These are phyloP conservation scores for Aspergillus alliaceus DNA, from an alignment of 2,329 filamentous ascomycete species.

Conservation along the genomic window DNA sequence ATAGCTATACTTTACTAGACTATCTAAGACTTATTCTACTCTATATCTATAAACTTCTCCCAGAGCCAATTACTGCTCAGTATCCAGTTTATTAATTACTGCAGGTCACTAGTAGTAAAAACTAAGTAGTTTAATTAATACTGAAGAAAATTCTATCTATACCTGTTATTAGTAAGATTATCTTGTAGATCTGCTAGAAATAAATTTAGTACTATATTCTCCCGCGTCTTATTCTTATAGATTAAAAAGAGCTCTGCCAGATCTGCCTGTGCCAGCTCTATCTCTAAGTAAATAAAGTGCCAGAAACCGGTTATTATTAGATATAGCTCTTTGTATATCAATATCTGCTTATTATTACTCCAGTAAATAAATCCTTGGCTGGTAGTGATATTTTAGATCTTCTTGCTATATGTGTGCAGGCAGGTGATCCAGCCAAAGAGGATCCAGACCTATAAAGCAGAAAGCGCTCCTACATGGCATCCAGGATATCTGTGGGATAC, in stretches of 20 bases:
- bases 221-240: not conserved
- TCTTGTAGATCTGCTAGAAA: not conserved
- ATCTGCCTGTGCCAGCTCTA: not conserved
- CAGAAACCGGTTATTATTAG: not conserved
- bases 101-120: not conserved
- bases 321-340: not conserved
- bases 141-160: slow-evolving; percentile 1
- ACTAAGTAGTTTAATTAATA: not conserved
- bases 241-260: slow-evolving; percentile 1
- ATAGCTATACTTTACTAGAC: not conserved
- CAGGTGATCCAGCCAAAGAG: slow-evolving; percentile 1
- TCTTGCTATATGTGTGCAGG: not conserved
- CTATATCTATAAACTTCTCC: not conserved
- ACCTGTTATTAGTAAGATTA: not conserved
- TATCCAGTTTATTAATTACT: not conserved
- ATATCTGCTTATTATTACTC: slow-evolving; percentile 5
- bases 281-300: not conserved
- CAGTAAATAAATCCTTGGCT: slow-evolving; percentile 6
- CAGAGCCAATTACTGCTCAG: not conserved
- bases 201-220: not conserved
- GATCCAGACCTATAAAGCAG: not conserved
- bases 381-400: slow-evolving; percentile 5
- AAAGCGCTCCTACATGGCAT: not conserved
- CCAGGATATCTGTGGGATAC: not conserved
- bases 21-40: not conserved